Conservation (phyloP, 495 filamentous ascomycete genomes). For the Cercophora sp. region DNA sequence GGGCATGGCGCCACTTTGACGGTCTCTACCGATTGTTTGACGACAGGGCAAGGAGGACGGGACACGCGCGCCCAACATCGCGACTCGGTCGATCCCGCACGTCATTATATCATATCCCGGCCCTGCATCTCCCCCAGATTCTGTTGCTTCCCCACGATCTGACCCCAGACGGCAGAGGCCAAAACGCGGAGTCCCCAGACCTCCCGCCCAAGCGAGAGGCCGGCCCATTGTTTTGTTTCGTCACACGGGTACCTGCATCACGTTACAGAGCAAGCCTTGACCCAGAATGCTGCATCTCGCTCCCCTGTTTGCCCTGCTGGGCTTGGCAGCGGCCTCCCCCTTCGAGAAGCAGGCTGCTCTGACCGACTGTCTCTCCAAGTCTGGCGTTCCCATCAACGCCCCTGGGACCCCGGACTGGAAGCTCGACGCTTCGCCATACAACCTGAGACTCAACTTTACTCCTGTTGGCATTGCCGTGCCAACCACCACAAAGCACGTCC, state of each 20-base stretch:
- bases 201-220: not conserved
- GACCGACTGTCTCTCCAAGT: constrained; percentile 35
- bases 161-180: constrained; percentile 13
- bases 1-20: constrained; percentile 16
- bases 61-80: constrained; percentile 3
- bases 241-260: constrained; percentile 10
- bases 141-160: constrained; percentile 19
- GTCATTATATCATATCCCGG: constrained; percentile 22
- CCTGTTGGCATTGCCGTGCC: constrained; percentile 39
- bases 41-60: constrained; percentile 13
- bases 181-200: constrained; percentile 17
- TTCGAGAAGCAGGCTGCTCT: constrained; percentile 29
- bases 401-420: constrained; percentile 36
- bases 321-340: constrained; percentile 18
- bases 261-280: constrained; percentile 8
- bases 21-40: constrained; percentile 12
- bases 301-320: constrained; percentile 20
- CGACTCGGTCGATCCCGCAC: constrained; percentile 6
- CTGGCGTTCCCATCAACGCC: constrained; percentile 29
- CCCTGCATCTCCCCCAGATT: constrained; percentile 28
- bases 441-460: constrained; percentile 36
- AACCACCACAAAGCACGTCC: constrained; percentile 35
- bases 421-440: constrained; percentile 38
- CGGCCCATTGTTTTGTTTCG: not conserved
- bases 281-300: constrained; percentile 15